These are phyloP conservation scores for Schrenkiella parvula DNA, from an alignment of 345 rosid genomes.

Conservation along the genomic window DNA sequence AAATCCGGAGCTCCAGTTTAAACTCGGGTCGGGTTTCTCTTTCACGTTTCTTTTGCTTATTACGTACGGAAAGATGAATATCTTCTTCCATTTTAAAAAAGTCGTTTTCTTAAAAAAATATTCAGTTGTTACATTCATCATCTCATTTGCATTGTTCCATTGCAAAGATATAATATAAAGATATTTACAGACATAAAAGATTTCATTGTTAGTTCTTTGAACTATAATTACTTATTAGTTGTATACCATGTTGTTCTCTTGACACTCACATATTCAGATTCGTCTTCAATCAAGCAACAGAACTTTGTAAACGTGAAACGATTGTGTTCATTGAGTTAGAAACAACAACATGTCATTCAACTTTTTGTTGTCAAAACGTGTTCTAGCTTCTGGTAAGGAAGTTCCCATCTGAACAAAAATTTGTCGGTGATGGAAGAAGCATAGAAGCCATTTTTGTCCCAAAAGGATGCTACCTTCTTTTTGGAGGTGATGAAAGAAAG, in stretches of 20 bases:
- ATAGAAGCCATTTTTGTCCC: constrained; percentile 13
- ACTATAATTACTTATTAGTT: neutral
- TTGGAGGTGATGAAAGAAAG: constrained; percentile 14
- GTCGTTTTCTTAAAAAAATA: neutral
- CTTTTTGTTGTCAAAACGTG: neutral
- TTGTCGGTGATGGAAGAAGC: constrained; percentile 22
- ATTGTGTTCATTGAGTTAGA: neutral
- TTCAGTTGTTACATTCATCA: constrained; percentile 1
- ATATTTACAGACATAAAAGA: neutral
- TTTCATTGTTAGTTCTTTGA: neutral
- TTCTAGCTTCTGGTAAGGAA: constrained; percentile 3
- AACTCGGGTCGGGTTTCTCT: constrained; percentile 4
- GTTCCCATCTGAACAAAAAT: neutral
- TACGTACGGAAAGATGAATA: neutral
- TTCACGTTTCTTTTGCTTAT: constrained; percentile 16
- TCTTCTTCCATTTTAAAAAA: neutral
- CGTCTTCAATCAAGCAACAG: neutral
- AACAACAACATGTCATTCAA: neutral
- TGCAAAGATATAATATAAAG: neutral
- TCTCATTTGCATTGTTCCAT: constrained; percentile 10
- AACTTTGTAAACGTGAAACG: neutral
- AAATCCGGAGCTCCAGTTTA: neutral
- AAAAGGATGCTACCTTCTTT: constrained; percentile 17
- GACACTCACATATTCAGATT: neutral
- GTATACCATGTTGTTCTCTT: neutral